phyloP scores from a whole-genome alignment of 1,284 basidiomycete species.

The Microbotryomycetes sp. region DNA sequence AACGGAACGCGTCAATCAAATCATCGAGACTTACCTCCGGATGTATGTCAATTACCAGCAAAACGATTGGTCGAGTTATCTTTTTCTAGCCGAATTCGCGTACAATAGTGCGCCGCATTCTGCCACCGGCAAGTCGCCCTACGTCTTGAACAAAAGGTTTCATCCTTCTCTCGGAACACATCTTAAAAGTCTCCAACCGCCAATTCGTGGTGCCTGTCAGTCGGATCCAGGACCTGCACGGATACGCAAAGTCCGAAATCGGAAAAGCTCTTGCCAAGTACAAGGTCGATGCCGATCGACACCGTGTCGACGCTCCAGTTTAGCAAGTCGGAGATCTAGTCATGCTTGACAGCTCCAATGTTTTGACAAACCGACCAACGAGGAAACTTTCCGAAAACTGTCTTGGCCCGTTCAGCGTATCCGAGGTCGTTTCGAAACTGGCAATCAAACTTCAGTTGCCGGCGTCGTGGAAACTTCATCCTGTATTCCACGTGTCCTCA shows the following conservation, averaged over 20 bases:
- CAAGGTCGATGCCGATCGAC: slow-evolving; percentile 27
- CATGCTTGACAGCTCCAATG: slow-evolving; percentile 33
- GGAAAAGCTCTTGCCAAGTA: slow-evolving; percentile 17
- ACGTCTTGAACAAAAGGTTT: slow-evolving; percentile 13
- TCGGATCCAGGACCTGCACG: slow-evolving; percentile 29
- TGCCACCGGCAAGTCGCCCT: slow-evolving; percentile 37
- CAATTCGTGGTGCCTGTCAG: slow-evolving; percentile 33
- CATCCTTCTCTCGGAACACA: slow-evolving; percentile 21
- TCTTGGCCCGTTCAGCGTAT: slow-evolving; percentile 44
- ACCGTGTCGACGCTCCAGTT: slow-evolving; percentile 34
- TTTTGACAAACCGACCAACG: slow-evolving; percentile 41
- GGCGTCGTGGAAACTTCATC: slow-evolving; percentile 38
- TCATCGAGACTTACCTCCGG: slow-evolving; percentile 44
- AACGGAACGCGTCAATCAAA: slow-evolving; percentile 46
- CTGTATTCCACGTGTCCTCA: slow-evolving; percentile 46
- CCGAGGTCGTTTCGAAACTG: slow-evolving; percentile 33
- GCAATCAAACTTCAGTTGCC: slow-evolving; percentile 40
- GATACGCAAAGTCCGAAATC: slow-evolving; percentile 36
- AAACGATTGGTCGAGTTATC: slow-evolving; percentile 45
- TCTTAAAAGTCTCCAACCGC: slow-evolving; percentile 33
- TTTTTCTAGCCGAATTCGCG: slow-evolving; percentile 47
- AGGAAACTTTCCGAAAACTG: slow-evolving; percentile 43
- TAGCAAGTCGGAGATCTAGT: slow-evolving; percentile 42
- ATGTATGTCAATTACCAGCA: slow-evolving; percentile 44
- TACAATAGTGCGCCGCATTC: slow-evolving; percentile 46